phyloP scores from a whole-genome alignment of 225 moss, liverwort and hornwort genomes.

The Physcomitrium patens region DNA sequence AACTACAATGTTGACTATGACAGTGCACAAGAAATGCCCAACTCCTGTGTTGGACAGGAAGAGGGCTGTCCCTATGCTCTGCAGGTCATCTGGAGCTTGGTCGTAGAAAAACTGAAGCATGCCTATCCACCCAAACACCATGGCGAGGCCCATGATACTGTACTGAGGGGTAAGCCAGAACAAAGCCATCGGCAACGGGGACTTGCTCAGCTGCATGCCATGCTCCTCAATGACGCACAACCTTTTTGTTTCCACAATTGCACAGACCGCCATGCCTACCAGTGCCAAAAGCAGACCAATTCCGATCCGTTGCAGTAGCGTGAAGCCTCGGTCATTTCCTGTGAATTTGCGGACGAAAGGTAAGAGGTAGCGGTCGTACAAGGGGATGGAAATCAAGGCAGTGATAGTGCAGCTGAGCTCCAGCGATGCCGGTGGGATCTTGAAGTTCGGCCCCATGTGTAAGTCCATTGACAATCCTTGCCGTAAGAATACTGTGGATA shows the following conservation, averaged over 20 bases:
- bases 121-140: slow-evolving; percentile 69
- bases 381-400: slow-evolving; percentile 37
- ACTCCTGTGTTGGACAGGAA: slow-evolving; percentile 73
- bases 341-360: slow-evolving; percentile 42
- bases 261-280: slow-evolving; percentile 51
- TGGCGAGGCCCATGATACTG: slow-evolving; percentile 51
- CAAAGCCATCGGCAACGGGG: slow-evolving; percentile 40
- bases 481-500: slow-evolving; percentile 41
- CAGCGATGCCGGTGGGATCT: slow-evolving; percentile 49
- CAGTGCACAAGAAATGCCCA: slow-evolving; percentile 69
- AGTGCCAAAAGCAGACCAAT: slow-evolving; percentile 48
- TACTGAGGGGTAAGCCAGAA: slow-evolving; percentile 70
- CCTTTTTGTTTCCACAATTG: slow-evolving; percentile 51
- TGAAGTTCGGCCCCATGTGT: slow-evolving; percentile 46
- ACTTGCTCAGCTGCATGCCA: slow-evolving; percentile 34
- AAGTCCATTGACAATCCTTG: slow-evolving; percentile 55
- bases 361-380: slow-evolving; percentile 49
- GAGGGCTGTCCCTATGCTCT: slow-evolving; percentile 79
- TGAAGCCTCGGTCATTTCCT: slow-evolving; percentile 56
- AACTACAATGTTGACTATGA: slow-evolving; percentile 56
- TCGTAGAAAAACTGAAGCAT: slow-evolving; percentile 96
- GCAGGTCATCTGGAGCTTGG: slow-evolving; percentile 83
- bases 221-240: slow-evolving; percentile 26
- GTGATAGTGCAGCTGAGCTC: slow-evolving; percentile 38
- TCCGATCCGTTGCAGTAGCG: slow-evolving; percentile 67